phyloP scores from a whole-genome alignment of 495 filamentous ascomycete species.

The Achaetomiella virescens region DNA sequence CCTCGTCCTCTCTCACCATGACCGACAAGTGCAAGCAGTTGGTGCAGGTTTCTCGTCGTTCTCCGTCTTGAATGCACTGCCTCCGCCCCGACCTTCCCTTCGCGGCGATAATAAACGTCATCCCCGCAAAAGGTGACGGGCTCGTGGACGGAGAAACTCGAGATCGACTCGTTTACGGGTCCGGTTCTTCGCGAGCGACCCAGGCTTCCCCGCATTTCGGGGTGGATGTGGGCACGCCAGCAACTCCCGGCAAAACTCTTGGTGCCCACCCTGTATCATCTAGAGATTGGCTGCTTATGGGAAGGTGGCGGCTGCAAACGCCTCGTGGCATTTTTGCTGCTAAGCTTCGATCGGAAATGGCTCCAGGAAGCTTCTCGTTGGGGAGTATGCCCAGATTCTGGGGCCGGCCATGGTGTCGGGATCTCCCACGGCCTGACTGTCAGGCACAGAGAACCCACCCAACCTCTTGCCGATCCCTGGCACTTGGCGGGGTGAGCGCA shows the following conservation, averaged over 20 bases:
- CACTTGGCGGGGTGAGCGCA: too few relatives aligned
- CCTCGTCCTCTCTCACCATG: too few relatives aligned
- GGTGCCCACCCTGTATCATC: conserved; percentile 4
- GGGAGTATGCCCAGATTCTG: not conserved
- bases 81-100: not conserved
- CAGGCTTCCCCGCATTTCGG: conserved; percentile 20
- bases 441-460: too few relatives aligned
- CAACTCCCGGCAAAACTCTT: too few relatives aligned
- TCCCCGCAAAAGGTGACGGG: not conserved
- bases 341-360: not conserved
- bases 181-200: conserved; percentile 12
- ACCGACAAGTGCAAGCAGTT: too few relatives aligned
- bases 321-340: conserved; percentile 10
- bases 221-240: not conserved
- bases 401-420: not conserved
- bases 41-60: too few relatives aligned
- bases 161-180: not conserved
- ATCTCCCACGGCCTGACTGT: not conserved
- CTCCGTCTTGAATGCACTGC: too few relatives aligned
- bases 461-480: too few relatives aligned
- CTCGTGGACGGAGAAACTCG: not conserved
- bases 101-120: conserved; percentile 1
- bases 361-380: not conserved
- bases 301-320: conserved; percentile 6
- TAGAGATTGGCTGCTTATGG: not conserved